Evolutionary conservation across 2,329 filamentous ascomycete species (phyloP).

Genomic region (Colletotrichum sublineola): DNA sequence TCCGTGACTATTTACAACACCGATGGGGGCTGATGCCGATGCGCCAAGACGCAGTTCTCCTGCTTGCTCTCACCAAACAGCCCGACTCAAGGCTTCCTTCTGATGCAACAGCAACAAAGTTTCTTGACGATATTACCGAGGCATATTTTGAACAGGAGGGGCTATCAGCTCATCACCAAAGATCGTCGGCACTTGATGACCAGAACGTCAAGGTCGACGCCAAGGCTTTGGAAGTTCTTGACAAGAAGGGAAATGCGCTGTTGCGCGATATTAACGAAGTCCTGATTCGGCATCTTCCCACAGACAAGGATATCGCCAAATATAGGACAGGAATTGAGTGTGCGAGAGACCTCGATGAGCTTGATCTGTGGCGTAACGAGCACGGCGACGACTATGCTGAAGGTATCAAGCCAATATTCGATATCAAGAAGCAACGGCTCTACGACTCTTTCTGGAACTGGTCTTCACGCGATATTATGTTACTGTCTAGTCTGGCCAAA

Average conservation of each 20-base stretch:
- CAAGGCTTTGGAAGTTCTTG: neutral
- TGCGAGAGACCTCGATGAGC: conserved; percentile 69
- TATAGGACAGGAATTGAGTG: neutral
- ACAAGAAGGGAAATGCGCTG: neutral
- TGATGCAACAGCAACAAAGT: conserved; percentile 51
- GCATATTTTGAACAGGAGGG: conserved; percentile 3
- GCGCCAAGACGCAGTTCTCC: conserved; percentile 89
- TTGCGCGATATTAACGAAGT: neutral
- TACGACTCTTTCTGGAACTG: conserved; percentile 99
- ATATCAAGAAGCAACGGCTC: conserved; percentile 89
- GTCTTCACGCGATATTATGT: conserved; percentile 82
- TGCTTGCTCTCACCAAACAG: conserved; percentile 92
- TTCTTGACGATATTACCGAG: neutral
- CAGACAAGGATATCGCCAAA: neutral
- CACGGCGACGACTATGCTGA: conserved; percentile 96
- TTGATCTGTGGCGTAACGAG: conserved; percentile 94
- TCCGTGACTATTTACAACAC: neutral
- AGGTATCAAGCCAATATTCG: conserved; percentile 95
- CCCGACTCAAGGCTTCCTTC: conserved; percentile 60
- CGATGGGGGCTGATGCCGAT: neutral
- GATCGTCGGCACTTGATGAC: neutral
- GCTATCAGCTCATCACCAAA: neutral
- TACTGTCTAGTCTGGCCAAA: conserved; percentile 1
- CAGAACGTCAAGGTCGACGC: neutral
- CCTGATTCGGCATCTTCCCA: no score